Percentiles rank a stretch among this genome's conserved stretches.
phyloP scores from a whole-genome alignment of 805 yeast genomes.

The Blastobotrys attinorum region DNA sequence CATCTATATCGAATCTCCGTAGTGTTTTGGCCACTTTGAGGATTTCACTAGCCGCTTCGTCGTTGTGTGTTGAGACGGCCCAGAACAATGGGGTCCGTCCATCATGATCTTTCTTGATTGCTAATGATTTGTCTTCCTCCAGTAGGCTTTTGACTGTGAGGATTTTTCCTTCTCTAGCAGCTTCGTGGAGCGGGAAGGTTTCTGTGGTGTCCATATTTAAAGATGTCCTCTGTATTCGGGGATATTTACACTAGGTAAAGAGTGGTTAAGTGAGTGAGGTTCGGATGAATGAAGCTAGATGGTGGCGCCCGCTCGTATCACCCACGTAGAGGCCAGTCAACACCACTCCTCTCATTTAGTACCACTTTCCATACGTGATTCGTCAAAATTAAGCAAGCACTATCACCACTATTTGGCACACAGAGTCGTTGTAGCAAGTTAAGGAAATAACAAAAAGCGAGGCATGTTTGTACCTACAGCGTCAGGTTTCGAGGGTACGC shows the following conservation, averaged over 20 bases:
- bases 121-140: constrained; percentile 40
- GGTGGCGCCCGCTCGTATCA: neutral
- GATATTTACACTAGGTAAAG: too few species aligned
- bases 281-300: neutral
- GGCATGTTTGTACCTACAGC: constrained; percentile 31
- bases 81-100: constrained; percentile 79
- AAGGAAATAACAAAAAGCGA: neutral
- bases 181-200: constrained; percentile 30
- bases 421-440: too few species aligned
- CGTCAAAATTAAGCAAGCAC: too few species aligned
- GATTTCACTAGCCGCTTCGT: constrained; percentile 43
- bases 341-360: too few species aligned
- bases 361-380: too few species aligned
- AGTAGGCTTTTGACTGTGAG: constrained; percentile 45
- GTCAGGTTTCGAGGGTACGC: constrained; percentile 32
- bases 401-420: neutral
- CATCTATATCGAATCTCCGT: constrained; percentile 51
- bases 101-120: constrained; percentile 53
- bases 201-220: neutral
- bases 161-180: constrained; percentile 55
- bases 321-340: too few species aligned
- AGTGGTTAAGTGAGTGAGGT: too few species aligned
- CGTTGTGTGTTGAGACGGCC: constrained; percentile 66
- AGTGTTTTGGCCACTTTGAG: constrained; percentile 31
- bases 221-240: too few species aligned